A percentile compares a stretch with the other conserved stretches of the same genome.
Conservation (phyloP, 2,329 filamentous ascomycete genomes). For the Tolypocladium cylindrosporum region DNA sequence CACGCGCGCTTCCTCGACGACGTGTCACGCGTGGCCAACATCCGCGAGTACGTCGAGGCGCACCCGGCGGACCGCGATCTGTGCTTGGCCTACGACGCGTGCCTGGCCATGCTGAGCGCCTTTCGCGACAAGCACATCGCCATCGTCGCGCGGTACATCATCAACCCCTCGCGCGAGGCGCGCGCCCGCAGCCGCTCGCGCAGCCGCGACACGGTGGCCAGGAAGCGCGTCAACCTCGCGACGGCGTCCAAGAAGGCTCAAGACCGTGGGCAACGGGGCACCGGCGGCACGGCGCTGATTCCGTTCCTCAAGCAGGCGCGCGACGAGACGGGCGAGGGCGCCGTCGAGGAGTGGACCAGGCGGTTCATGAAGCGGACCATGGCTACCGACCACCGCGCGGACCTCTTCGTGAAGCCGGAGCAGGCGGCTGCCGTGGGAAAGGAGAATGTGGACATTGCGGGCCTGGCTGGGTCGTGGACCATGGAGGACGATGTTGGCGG, state of each 20-base stretch:
- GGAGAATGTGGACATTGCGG: conserved; percentile 43
- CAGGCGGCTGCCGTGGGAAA: conserved; percentile 27
- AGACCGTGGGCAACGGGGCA: conserved; percentile 65
- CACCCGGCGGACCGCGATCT: conserved; percentile 54
- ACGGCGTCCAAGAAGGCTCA: conserved; percentile 40
- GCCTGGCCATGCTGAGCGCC: conserved; percentile 56
- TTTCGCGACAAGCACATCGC: conserved; percentile 93
- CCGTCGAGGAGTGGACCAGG: conserved; percentile 57
- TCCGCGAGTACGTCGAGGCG: conserved; percentile 68
- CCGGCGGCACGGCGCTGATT: conserved; percentile 86
- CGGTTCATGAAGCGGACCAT: conserved; percentile 46
- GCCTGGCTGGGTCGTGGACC: conserved; percentile 79
- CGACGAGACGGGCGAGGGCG: conserved; percentile 90
- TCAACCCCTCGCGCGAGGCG: conserved; percentile 73
- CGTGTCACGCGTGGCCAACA: conserved; percentile 71
- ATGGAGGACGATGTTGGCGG: conserved; percentile 70
- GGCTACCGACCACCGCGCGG: conserved; percentile 37
- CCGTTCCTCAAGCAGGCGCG: conserved; percentile 94
- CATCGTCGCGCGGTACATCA: conserved; percentile 92
- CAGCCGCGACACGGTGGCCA: conserved; percentile 38
- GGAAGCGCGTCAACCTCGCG: conserved; percentile 50
- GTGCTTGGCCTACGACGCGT: conserved; percentile 79
- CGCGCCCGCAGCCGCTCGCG: conserved; percentile 52
- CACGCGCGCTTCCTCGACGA: conserved; percentile 85
- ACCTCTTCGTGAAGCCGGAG: conserved; percentile 46